Evolutionary conservation across 2,329 filamentous ascomycete species (phyloP).

Genomic region (Fusarium sp.): DNA sequence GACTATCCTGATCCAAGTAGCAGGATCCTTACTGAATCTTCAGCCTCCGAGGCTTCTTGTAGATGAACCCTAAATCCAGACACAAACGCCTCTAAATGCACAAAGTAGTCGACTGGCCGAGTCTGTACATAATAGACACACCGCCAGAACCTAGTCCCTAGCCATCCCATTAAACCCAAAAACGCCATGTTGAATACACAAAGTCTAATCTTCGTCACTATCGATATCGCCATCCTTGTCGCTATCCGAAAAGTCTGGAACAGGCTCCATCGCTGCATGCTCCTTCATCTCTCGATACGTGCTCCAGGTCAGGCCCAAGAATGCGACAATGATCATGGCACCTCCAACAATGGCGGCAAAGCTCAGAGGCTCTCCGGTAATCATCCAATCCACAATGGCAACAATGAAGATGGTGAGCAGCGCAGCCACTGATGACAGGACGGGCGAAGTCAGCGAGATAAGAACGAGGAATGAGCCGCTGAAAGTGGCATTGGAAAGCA

Average conservation of each 20-base stretch:
- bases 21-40: background rate
- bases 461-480: slow-evolving; percentile 93
- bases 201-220: slow-evolving; percentile 43
- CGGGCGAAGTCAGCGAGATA: slow-evolving; percentile 91
- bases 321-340: slow-evolving; percentile 86
- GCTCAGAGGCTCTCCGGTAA: slow-evolving; percentile 81
- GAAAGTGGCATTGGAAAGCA: slow-evolving; percentile 89
- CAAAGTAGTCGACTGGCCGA: slow-evolving; percentile 3
- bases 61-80: slow-evolving; percentile 21
- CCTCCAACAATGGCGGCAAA: slow-evolving; percentile 84
- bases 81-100: slow-evolving; percentile 32
- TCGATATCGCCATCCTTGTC: slow-evolving; percentile 58
- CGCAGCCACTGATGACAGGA: slow-evolving; percentile 90
- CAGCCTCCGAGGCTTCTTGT: background rate
- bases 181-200: slow-evolving; percentile 10
- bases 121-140: slow-evolving; percentile 2
- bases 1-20: background rate
- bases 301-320: slow-evolving; percentile 87
- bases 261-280: slow-evolving; percentile 71
- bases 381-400: slow-evolving; percentile 87
- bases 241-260: slow-evolving; percentile 58
- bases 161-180: background rate
- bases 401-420: slow-evolving; percentile 97
- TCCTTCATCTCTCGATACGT: slow-evolving; percentile 95
- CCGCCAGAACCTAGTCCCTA: background rate